A percentile compares a stretch with the other conserved stretches of the same genome.
Conservation (phyloP, 805 yeast species). For the Scheffersomyces ergatensis region DNA sequence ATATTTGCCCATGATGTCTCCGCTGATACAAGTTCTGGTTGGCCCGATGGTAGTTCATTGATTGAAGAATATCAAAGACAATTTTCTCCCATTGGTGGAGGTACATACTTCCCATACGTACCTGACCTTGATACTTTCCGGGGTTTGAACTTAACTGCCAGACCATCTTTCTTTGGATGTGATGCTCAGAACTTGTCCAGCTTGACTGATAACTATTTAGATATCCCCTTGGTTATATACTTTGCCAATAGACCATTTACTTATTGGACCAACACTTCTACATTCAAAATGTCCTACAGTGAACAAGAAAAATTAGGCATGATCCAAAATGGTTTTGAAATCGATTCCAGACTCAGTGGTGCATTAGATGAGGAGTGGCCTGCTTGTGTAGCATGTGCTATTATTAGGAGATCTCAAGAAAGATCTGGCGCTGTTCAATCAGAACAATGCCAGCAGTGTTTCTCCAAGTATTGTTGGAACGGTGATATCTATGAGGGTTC, state of each 20-base stretch:
- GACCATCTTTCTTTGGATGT: slow-evolving; percentile 78
- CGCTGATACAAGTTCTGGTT: slow-evolving; percentile 12
- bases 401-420: slow-evolving; percentile 69
- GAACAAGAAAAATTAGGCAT: slow-evolving; percentile 52
- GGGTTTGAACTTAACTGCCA: slow-evolving; percentile 55
- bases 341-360: slow-evolving; percentile 56
- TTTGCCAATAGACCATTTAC: slow-evolving; percentile 66
- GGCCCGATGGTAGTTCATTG: slow-evolving; percentile 27
- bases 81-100: slow-evolving; percentile 38
- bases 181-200: slow-evolving; percentile 53
- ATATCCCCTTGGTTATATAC: slow-evolving; percentile 69
- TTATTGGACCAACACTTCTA: slow-evolving; percentile 60
- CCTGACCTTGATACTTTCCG: slow-evolving; percentile 63
- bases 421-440: slow-evolving; percentile 53
- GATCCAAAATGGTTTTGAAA: slow-evolving; percentile 67
- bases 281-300: slow-evolving; percentile 57
- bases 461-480: slow-evolving; percentile 68
- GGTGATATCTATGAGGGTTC: slow-evolving; percentile 30
- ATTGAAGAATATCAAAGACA: slow-evolving; percentile 19
- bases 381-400: slow-evolving; percentile 73
- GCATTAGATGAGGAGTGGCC: slow-evolving; percentile 64
- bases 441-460: slow-evolving; percentile 64
- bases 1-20: slow-evolving; percentile 42
- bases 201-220: neutral
- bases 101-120: slow-evolving; percentile 68